phyloP scores from a whole-genome alignment of 441 rosid species.

The Populus hybrid region DNA sequence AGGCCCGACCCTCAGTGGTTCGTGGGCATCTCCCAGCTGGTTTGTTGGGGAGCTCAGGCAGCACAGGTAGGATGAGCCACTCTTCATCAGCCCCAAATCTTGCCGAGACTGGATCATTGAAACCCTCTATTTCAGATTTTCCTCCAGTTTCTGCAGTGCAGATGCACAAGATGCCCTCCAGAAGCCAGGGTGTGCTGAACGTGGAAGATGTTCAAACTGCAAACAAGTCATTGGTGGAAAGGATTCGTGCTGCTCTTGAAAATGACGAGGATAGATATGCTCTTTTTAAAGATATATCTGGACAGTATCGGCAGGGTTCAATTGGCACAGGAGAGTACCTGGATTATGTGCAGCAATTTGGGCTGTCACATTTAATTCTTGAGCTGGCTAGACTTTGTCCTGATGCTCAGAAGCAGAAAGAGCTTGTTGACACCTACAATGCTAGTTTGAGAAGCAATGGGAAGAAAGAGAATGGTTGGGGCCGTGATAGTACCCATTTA shows the following conservation, averaged over 20 bases:
- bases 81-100: conserved; percentile 75
- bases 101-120: conserved; percentile 33
- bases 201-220: conserved; percentile 68
- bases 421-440: conserved; percentile 66
- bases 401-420: conserved; percentile 78
- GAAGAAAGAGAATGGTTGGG: conserved; percentile 36
- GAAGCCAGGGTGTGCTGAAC: conserved; percentile 29
- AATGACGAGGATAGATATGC: conserved; percentile 63
- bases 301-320: conserved; percentile 77
- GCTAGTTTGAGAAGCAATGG: conserved; percentile 37
- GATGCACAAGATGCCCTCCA: conserved; percentile 34
- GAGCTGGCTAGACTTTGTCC: conserved; percentile 92
- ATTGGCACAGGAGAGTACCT: conserved; percentile 61
- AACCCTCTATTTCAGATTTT: conserved; percentile 51
- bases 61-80: conserved; percentile 44
- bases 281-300: conserved; percentile 71
- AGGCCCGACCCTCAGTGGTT: conserved; percentile 28
- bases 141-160: conserved; percentile 70
- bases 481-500: conserved; percentile 20
- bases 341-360: conserved; percentile 57
- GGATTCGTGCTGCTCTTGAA: conserved; percentile 64
- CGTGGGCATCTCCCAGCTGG: conserved; percentile 28
- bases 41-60: conserved; percentile 28
- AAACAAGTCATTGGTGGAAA: conserved; percentile 80
- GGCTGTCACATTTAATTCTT: conserved; percentile 64